Percentiles rank a stretch among this genome's conserved stretches.
Evolutionary conservation across 345 rosid species (phyloP).

Genomic region (Cochlearia excelsa): DNA sequence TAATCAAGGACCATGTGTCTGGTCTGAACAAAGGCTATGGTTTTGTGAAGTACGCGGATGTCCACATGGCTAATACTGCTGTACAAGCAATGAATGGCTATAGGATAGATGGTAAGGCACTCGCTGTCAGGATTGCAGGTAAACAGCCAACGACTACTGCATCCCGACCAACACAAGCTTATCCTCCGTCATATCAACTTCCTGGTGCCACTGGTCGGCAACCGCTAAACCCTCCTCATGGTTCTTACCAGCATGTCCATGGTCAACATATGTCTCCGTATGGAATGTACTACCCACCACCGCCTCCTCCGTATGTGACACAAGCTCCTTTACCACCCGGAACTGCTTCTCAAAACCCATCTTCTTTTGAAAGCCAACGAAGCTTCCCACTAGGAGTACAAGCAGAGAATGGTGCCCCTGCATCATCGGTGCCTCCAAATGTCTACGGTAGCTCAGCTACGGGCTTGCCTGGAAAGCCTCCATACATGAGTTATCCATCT

Average conservation of each 20-base stretch:
- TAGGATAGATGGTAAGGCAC: slow-evolving; percentile 77
- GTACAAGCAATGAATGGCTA: slow-evolving; percentile 81
- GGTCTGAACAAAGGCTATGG: slow-evolving; percentile 92
- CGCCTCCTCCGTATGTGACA: slow-evolving; percentile 36
- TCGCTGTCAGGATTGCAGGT: slow-evolving; percentile 95
- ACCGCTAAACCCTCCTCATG: slow-evolving; percentile 65
- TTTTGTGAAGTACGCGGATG: slow-evolving; percentile 84
- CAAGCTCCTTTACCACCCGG: slow-evolving; percentile 68
- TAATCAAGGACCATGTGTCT: slow-evolving; percentile 76
- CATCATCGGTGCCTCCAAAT: slow-evolving; percentile 51
- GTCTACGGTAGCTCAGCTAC: slow-evolving; percentile 47
- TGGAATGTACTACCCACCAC: slow-evolving; percentile 74
- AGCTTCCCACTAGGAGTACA: slow-evolving; percentile 89
- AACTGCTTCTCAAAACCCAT: slow-evolving; percentile 31
- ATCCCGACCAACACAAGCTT: slow-evolving; percentile 56
- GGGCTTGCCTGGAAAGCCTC: slow-evolving; percentile 56
- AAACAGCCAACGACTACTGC: slow-evolving; percentile 81
- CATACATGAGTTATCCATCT: slow-evolving; percentile 64
- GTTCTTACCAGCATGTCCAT: slow-evolving; percentile 69
- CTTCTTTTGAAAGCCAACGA: slow-evolving; percentile 63
- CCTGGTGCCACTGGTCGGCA: slow-evolving; percentile 72
- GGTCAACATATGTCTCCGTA: slow-evolving; percentile 94
- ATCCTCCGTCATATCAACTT: slow-evolving; percentile 61
- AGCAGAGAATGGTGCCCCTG: slow-evolving; percentile 57
- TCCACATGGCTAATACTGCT: slow-evolving; percentile 86